A percentile compares a stretch with the other conserved stretches of the same genome.
phyloP scores from a whole-genome alignment of 2,329 filamentous ascomycete species.

The Paracoccidioides lutzii region DNA sequence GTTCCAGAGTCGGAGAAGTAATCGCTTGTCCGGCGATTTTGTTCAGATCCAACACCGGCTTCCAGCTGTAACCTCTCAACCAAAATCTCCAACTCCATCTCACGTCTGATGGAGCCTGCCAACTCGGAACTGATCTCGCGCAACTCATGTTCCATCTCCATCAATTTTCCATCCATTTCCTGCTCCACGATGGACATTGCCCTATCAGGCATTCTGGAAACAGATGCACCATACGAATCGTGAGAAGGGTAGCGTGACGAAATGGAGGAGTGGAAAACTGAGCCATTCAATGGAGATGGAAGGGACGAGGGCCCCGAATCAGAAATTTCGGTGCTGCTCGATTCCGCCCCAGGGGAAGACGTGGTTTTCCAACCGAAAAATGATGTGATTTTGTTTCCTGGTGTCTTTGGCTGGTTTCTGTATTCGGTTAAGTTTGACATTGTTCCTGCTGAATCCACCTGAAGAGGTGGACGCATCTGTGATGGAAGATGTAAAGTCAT shows the following conservation, averaged over 20 bases:
- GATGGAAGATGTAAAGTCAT: constrained; percentile 34
- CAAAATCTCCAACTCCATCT: constrained; percentile 93
- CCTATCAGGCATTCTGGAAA: constrained; percentile 28
- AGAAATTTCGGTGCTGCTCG: constrained; percentile 50
- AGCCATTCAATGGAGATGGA: constrained; percentile 40
- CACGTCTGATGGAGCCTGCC: constrained; percentile 79
- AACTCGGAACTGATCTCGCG: constrained; percentile 87
- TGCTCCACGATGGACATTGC: constrained; percentile 32
- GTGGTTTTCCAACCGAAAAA: constrained; percentile 55
- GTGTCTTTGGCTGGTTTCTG: constrained; percentile 36
- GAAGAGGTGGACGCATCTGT: constrained; percentile 31
- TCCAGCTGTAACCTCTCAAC: constrained; percentile 81
- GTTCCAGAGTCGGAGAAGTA: constrained; percentile 96
- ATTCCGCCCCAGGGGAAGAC: constrained; percentile 43
- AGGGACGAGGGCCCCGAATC: constrained; percentile 46
- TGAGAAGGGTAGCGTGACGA: constrained; percentile 13
- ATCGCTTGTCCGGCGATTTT: constrained; percentile 73
- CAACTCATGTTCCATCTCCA: constrained; percentile 88
- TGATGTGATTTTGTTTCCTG: constrained; percentile 46
- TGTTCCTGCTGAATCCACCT: constrained; percentile 30
- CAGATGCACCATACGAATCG: constrained; percentile 33
- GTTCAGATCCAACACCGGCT: constrained; percentile 40
- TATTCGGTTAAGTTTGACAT: constrained; percentile 23
- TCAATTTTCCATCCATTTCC: constrained; percentile 47
- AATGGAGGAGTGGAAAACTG: constrained; percentile 13